phyloP scores from a whole-genome alignment of 331 rosid genomes.

The Prunus yedoensis region DNA sequence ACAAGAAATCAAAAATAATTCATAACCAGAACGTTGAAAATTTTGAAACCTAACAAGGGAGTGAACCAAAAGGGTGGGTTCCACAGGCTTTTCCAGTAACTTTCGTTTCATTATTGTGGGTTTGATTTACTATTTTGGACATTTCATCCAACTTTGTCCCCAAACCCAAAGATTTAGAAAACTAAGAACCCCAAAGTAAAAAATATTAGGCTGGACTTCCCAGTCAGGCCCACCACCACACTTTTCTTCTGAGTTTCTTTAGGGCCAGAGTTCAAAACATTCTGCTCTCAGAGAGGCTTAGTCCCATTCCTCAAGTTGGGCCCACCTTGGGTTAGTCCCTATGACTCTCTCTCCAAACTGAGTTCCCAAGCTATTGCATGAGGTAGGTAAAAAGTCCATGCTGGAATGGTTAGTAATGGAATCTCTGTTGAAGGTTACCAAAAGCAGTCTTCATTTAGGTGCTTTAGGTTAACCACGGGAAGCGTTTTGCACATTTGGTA shows the following conservation, averaged over 20 bases:
- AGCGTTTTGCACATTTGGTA: too few species aligned
- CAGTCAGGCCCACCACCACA: background rate
- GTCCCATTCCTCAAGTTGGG: background rate
- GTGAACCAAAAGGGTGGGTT: conserved; percentile 10
- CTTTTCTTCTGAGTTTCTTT: background rate
- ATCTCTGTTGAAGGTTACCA: background rate
- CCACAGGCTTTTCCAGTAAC: background rate
- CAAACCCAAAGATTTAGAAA: background rate
- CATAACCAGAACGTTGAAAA: background rate
- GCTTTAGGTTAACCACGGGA: too few species aligned
- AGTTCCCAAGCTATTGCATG: background rate
- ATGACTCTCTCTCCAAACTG: background rate
- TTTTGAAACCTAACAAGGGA: background rate
- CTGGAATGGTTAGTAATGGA: background rate
- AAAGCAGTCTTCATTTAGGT: background rate
- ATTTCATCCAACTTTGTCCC: background rate
- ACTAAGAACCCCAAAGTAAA: background rate
- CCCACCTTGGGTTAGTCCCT: conserved; percentile 3
- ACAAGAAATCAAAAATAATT: background rate
- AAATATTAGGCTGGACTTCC: background rate
- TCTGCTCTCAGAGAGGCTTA: background rate
- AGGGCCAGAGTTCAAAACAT: conserved; percentile 2
- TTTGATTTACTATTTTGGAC: background rate
- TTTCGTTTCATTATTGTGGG: background rate
- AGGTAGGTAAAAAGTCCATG: background rate